Evolutionary conservation across 2,329 filamentous ascomycete species (phyloP), one percentile per base, ranked within the genome.

Genomic region (Didymosphaeria variabile): DNA sequence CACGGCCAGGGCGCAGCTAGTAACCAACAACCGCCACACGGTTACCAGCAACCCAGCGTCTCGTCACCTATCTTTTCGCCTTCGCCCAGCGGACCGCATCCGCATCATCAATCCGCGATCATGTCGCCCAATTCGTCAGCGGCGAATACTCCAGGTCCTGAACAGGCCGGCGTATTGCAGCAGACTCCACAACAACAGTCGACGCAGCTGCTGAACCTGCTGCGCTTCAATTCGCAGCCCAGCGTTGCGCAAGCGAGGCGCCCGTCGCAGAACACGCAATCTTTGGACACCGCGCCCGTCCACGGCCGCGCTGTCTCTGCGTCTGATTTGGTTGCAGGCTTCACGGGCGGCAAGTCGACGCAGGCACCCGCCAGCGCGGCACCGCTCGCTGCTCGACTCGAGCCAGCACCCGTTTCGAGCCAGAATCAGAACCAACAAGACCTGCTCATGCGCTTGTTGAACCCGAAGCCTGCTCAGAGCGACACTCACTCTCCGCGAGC

Each of bases 401-500:
- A 76, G 59, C 61, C 70, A n/a, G 63, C 72, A 40, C 66, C 73
- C 15, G 67, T 68, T 19, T 66, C 77, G 40, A 65, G 76, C 50
- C 85, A 88, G 50, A 90, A 93, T 76, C 92, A 93, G 50, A 90
- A 93, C 76, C 92, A 93, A 5, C 91, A 96, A 78, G 90, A 94
- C 65, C 91, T 95, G 73, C 84, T 99, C 51, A 87, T 98, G 64
- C 91, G 92, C 70, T 84, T 98, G 60, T 86, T 99, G 65, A 95
- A 93, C 52, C 89, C 91, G 55, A 93, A 80, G 67, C 78, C 78
- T 3, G 63, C 77, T 57, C 77, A 70, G 70, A 69, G 68, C 34
- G 73, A 75, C 57, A 66, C 61, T 44, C 68, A 68, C 52, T 70
- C 69, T 2, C 67, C 71, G 51, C 67, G 67, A 23, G 69, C 69